These are phyloP conservation scores for Biscogniauxia marginata DNA, from an alignment of 2,329 filamentous ascomycete genomes.

Conservation along the genomic window DNA sequence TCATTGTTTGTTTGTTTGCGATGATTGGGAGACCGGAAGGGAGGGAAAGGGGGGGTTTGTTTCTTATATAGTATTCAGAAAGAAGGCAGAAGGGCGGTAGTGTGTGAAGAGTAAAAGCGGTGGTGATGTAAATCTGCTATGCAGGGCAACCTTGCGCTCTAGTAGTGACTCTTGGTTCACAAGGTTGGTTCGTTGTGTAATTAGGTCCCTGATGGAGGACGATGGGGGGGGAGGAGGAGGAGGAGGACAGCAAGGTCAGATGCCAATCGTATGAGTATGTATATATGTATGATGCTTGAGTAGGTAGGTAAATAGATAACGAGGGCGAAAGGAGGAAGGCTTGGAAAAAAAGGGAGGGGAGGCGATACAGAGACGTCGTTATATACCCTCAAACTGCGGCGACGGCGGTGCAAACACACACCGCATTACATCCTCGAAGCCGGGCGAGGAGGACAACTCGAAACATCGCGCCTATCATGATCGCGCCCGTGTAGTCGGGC, in stretches of 20 bases:
- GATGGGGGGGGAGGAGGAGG: no score
- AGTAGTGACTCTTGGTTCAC: background rate
- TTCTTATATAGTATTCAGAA: background rate
- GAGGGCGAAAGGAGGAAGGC: background rate
- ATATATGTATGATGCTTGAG: background rate
- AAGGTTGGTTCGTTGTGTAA: background rate
- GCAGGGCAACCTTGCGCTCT: background rate
- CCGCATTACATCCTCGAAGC: no score
- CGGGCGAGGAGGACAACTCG: no score
- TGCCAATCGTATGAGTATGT: background rate
- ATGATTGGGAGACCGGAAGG: background rate
- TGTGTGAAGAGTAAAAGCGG: background rate
- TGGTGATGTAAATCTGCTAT: background rate
- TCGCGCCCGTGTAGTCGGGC: background rate
- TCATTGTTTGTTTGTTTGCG: conserved; percentile 13
- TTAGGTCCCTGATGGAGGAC: background rate
- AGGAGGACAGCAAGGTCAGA: background rate
- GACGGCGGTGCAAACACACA: background rate
- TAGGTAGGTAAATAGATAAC: background rate
- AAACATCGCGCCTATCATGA: background rate
- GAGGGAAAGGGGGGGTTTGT: background rate
- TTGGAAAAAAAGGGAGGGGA: background rate
- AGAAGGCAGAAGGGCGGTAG: no score
- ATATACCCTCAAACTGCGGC: background rate
- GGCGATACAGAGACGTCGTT: background rate